Percentiles rank a stretch among this genome's conserved stretches.
Conservation (phyloP, 1,284 basidiomycete species). For the Moesziomyces antarcticus region DNA sequence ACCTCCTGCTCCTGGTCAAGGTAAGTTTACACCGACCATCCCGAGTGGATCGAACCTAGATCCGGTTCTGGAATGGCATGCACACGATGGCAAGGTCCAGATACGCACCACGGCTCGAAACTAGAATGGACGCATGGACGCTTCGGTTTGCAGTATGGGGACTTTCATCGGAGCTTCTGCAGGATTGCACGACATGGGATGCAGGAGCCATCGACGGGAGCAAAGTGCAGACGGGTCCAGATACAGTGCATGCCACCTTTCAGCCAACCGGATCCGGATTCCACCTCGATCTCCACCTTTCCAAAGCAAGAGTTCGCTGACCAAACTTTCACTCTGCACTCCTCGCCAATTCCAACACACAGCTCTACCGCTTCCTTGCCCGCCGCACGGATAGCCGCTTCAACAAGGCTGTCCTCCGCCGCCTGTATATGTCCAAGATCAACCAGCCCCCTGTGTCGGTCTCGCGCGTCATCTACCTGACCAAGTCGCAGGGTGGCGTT, state of each 20-base stretch:
- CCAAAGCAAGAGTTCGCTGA: background rate
- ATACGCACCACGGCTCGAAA: background rate
- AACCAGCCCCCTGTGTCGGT: constrained; percentile 94
- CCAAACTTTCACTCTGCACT: background rate
- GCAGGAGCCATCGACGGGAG: too few relatives aligned
- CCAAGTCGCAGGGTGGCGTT: constrained; percentile 65
- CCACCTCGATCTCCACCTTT: background rate
- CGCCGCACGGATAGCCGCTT: constrained; percentile 94
- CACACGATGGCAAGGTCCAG: background rate
- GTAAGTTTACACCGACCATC: constrained; percentile 70
- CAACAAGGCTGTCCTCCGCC: constrained; percentile 97
- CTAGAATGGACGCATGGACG: background rate
- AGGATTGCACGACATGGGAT: too few relatives aligned
- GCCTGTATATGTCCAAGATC: constrained; percentile 95
- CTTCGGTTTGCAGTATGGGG: background rate
- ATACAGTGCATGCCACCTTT: too few relatives aligned
- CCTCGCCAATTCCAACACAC: constrained; percentile 12
- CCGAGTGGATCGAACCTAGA: too few relatives aligned
- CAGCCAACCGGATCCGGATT: background rate
- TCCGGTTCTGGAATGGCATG: background rate
- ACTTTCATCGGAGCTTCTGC: too few relatives aligned
- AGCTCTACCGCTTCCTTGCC: constrained; percentile 99
- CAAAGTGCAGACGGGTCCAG: too few relatives aligned
- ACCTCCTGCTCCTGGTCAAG: constrained; percentile 98
- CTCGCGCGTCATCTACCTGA: constrained; percentile 66